Evolutionary conservation across 31 red algal genomes (phyloP), one percentile per base, ranked within the genome.

Genomic region (Asparagopsis taxiformis): DNA sequence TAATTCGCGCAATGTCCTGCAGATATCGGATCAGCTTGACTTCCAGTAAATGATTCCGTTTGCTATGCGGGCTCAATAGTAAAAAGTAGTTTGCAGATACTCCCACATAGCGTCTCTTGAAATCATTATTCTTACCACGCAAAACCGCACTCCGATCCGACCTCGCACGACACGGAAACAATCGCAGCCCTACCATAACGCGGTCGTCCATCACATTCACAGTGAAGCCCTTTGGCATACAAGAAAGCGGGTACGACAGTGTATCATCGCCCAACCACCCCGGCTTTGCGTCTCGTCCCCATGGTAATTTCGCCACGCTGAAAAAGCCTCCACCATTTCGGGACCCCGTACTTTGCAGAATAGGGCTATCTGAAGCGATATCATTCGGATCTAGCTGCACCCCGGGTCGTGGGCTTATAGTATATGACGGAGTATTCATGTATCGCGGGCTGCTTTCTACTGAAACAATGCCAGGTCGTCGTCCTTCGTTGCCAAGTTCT

Each of bases 81-180:
- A 94, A 25, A 37, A 94, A 77, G 41, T 94, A 94, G 78, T 80
- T 70, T 35, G 62, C 24, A 48, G 82, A 94, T 3, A 94, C 90
- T 44, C 81, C 90, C 23, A 94, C 66, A 49, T 79, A 94, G 3
- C 89, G 89, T 37, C 74, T 75, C 71, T 87, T 88, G 64, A 94
- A 94, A 20, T 88, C 83, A 51, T 56, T 66, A 20, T 36, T 71
- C 17, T 76, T 65, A 30, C 75, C 64, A 51, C 62, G 71, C 20
- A 61, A 59, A 22, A 30, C 55, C 17, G 68, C 15, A 31, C n/a
- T 75, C n/a, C 67, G 57, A 56, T 87, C 76, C 9, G 80, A 72
- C 32, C 72, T 62, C n/a, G 91, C 91, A 20, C 55, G 75, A 63
- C 91, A 94, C n/a, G 91, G 77, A 77, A 94, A 94, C 31, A 94